Percentiles rank a stretch among this genome's conserved stretches.
phyloP scores from a whole-genome alignment of 768 basidiomycete genomes.

The Mycena vulgaris region DNA sequence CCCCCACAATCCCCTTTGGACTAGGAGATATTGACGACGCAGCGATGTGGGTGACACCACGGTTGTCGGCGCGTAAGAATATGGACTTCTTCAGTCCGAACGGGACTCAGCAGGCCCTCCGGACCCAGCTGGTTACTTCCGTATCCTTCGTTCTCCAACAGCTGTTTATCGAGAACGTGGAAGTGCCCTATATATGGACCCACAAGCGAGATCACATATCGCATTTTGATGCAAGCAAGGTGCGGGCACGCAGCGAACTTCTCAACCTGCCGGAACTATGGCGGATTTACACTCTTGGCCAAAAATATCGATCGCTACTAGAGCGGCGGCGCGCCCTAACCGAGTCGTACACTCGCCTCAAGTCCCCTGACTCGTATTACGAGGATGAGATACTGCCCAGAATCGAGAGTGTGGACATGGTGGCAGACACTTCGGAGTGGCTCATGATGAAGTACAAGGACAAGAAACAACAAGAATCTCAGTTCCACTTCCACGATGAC shows the following conservation, averaged over 20 bases:
- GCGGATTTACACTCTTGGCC: constrained; percentile 91
- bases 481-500: constrained; percentile 82
- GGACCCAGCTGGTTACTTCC: constrained; percentile 80
- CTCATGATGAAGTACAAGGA: constrained; percentile 87
- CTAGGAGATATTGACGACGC: constrained; percentile 83
- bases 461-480: constrained; percentile 72
- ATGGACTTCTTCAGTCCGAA: constrained; percentile 80
- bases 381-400: constrained; percentile 75
- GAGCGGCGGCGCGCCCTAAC: constrained; percentile 79
- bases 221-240: constrained; percentile 80
- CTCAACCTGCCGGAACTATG: constrained; percentile 88
- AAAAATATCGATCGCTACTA: constrained; percentile 89
- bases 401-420: constrained; percentile 88
- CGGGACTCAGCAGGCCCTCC: constrained; percentile 72
- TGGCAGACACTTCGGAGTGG: constrained; percentile 95
- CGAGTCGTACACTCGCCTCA: constrained; percentile 77
- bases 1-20: constrained; percentile 71
- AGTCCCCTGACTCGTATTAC: constrained; percentile 82
- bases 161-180: constrained; percentile 90
- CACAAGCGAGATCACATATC: constrained; percentile 94
- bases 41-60: constrained; percentile 89
- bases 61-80: constrained; percentile 79
- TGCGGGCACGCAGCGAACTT: constrained; percentile 76
- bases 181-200: constrained; percentile 96
- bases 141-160: constrained; percentile 85